A percentile compares a stretch with the other conserved stretches of the same genome.
These are phyloP conservation scores for Pontederia paniculata DNA, from an alignment of 176 grass and related monocot species.

Conservation along the genomic window DNA sequence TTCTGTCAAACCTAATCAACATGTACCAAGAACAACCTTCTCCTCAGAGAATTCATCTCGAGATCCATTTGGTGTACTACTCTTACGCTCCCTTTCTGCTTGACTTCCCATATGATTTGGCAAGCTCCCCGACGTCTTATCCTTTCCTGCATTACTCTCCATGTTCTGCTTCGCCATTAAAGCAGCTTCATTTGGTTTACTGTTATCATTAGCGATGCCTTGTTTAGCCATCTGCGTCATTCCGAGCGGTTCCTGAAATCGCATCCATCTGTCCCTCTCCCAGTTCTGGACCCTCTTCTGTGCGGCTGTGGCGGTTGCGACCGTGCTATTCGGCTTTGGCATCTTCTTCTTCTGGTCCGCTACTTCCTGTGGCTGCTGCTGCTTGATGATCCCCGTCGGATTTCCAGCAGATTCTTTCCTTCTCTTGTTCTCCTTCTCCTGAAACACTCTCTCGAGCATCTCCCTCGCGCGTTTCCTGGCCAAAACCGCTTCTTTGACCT, in stretches of 20 bases:
- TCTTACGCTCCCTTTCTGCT: too few relatives aligned
- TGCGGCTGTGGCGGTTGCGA: not conserved
- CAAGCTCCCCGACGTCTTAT: not conserved
- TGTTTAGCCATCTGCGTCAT: not conserved
- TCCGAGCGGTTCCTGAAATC: conserved; percentile 11
- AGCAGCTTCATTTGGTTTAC: not conserved
- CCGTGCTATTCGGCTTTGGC: conserved; percentile 7
- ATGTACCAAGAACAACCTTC: too few relatives aligned
- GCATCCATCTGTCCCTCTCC: conserved; percentile 12
- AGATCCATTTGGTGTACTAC: too few relatives aligned
- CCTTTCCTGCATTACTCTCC: not conserved
- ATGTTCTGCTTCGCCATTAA: not conserved
- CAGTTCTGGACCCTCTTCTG: not conserved
- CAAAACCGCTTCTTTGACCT: conserved; percentile 43
- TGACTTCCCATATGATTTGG: not conserved
- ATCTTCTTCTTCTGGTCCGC: conserved; percentile 13
- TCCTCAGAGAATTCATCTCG: too few relatives aligned
- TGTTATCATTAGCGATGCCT: not conserved
- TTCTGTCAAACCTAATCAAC: too few relatives aligned
- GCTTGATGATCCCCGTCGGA: not conserved
- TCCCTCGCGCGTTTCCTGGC: conserved; percentile 52
- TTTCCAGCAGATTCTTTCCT: not conserved
- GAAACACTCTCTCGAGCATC: conserved; percentile 36
- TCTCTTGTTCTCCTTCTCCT: conserved; percentile 8
- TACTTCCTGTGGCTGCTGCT: not conserved